Evolutionary conservation across 129 eudicot species (phyloP).

Genomic region (Cynara cardunculus): DNA sequence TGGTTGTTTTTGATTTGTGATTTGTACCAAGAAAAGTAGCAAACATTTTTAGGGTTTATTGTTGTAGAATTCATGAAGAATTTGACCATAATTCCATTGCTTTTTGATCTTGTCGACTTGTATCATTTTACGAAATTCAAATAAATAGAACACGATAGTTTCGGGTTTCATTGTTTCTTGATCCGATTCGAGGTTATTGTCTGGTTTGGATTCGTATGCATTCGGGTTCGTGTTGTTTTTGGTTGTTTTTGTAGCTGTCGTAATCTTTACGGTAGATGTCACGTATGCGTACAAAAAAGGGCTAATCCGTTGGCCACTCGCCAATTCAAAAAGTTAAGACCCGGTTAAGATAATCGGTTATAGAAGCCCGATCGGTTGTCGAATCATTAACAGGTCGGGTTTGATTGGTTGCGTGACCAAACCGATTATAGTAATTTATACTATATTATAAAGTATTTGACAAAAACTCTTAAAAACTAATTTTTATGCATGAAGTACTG

Average conservation of each 20-base stretch:
- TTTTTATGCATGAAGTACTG: too few relatives aligned
- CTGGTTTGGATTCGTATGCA: not conserved
- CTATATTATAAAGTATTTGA: too few relatives aligned
- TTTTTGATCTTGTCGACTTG: constrained; percentile 38
- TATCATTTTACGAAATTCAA: constrained; percentile 38
- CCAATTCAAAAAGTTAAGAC: not conserved
- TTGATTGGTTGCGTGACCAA: not conserved
- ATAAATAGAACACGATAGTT: constrained; percentile 39
- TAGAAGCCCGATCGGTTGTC: not conserved
- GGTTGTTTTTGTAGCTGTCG: not conserved
- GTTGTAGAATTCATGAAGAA: constrained; percentile 49
- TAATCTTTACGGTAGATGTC: not conserved
- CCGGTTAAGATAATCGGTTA: not conserved
- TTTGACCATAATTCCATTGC: constrained; percentile 33
- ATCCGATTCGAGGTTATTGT: not conserved
- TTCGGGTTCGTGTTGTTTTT: not conserved
- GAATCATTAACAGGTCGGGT: not conserved
- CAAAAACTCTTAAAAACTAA: too few relatives aligned
- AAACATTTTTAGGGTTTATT: constrained; percentile 48
- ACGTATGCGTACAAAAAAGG: too few relatives aligned
- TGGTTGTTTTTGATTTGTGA: constrained; percentile 27
- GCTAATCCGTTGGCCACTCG: not conserved
- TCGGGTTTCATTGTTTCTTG: constrained; percentile 25
- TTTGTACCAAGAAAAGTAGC: constrained; percentile 37
- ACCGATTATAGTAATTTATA: not conserved